phyloP scores from a whole-genome alignment of 257 asterid species.

The Solanum tacnaense region DNA sequence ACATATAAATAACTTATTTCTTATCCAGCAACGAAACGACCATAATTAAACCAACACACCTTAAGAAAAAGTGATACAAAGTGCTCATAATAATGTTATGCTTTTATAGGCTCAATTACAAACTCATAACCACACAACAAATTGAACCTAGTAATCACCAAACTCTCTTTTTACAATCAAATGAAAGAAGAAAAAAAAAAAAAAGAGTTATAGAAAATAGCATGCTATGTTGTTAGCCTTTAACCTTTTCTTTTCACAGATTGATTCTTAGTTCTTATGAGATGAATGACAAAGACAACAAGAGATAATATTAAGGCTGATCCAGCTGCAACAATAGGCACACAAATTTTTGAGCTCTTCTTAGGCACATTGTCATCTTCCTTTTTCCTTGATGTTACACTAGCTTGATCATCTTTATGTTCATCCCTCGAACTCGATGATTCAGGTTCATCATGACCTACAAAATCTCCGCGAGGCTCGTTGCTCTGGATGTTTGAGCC shows the following conservation, averaged over 20 bases:
- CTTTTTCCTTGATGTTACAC: conserved; percentile 1
- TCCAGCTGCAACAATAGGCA: conserved; percentile 54
- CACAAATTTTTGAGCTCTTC: conserved; percentile 32
- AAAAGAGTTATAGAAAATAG: neutral
- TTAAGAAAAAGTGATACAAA: neutral
- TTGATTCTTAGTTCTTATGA: conserved; percentile 36
- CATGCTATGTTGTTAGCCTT: neutral
- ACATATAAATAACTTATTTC: neutral
- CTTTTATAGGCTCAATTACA: neutral
- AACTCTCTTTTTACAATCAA: neutral
- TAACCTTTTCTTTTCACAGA: conserved; percentile 30
- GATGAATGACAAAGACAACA: conserved; percentile 53
- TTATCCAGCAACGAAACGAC: neutral
- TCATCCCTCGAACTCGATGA: neutral
- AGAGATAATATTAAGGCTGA: conserved; percentile 66
- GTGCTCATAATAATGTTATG: neutral
- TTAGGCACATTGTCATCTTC: conserved; percentile 3
- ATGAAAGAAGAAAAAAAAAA: neutral
- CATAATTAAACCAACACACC: neutral
- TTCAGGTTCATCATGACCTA: neutral
- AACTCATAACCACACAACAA: neutral
- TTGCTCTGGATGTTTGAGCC: neutral
- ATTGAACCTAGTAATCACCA: neutral
- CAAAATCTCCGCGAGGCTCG: neutral
- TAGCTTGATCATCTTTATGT: neutral